Base-by-base conservation (phyloP, 2,329 filamentous ascomycete species). In the Ophiostoma angusticollis region DNA sequence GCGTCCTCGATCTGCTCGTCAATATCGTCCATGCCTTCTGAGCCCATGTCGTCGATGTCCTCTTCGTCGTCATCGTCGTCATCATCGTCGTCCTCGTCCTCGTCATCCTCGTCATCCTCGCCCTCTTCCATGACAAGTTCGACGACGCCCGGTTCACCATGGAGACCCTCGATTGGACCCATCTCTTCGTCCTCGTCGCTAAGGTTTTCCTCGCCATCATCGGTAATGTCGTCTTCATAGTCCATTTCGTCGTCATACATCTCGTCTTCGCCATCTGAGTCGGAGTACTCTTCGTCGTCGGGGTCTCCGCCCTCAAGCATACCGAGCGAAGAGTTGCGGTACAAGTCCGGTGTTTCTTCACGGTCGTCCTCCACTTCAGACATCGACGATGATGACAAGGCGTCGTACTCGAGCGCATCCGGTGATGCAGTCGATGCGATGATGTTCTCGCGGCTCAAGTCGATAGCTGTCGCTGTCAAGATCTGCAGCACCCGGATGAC, bases 161-260 rank as follows among this genome's bases (percentile, higher is more conserved):
- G 67, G 16, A 79, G 63, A 36, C 74, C 82, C 63, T 94, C 87
- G 37, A 95, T 83, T 27, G 84, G 78, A 6, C 86, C 89, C 69
- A 93, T 87, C 28, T 78, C 83, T 41, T 93, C 84, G 44, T 93
- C 84, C 42, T 91, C 84, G 52, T 93, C 89, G 52, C 87, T 94
- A 42, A 94, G 78, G 41, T 89, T 81, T 49, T 91, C 84, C 51
- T 86, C 83, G 42, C 84, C 84, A 52, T 89, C 83, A 47, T 71
- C 73, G 0, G 78, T 78, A 53, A 83, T 71, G 23, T 86, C 86
- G 48, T 91, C 85, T 17, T 67, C 72, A 51, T 93, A 94, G 39
- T 93, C 84, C 77, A 95, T 91, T 48, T 93, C 89, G 27, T 94
- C 85, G 36, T 86, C 83, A 49, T 94, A 93, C 83, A 94, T 91